Percentiles rank a stretch among this genome's conserved stretches.
Evolutionary conservation across 257 asterid species (phyloP).

Genomic region (Nicotiana knightiana): DNA sequence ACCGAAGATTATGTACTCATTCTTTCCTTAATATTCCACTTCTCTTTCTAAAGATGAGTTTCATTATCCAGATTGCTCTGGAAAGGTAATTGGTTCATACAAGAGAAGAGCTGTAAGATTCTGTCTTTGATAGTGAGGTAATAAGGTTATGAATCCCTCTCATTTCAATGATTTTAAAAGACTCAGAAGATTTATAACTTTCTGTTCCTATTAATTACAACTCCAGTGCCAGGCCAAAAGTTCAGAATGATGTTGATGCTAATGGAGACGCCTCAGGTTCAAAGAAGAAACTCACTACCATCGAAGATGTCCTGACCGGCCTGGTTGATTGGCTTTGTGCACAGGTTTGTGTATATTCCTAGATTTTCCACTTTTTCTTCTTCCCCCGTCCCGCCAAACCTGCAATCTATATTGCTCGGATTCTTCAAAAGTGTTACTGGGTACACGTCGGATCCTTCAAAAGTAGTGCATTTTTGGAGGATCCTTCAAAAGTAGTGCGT

Average conservation of each 20-base stretch:
- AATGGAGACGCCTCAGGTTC: slow-evolving; percentile 53
- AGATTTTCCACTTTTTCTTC: background rate
- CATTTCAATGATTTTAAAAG: background rate
- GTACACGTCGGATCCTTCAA: too few relatives aligned
- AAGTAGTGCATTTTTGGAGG: too few relatives aligned
- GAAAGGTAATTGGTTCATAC: slow-evolving; percentile 92
- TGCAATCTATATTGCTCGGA: too few relatives aligned
- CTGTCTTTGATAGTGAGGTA: slow-evolving; percentile 80
- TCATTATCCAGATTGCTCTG: slow-evolving; percentile 62
- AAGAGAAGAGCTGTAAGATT: slow-evolving; percentile 94
- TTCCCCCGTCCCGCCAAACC: background rate
- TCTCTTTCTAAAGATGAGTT: slow-evolving; percentile 5
- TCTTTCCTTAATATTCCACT: background rate
- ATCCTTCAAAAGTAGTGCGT: too few relatives aligned
- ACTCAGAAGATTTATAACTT: background rate
- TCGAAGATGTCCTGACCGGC: slow-evolving; percentile 73
- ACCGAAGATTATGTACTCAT: background rate
- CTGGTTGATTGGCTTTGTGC: slow-evolving; percentile 90
- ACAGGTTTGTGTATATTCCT: slow-evolving; percentile 50
- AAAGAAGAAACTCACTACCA: slow-evolving; percentile 49
- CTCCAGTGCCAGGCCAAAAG: slow-evolving; percentile 73
- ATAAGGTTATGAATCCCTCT: slow-evolving; percentile 5
- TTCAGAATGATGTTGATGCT: slow-evolving; percentile 32
- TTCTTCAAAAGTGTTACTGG: too few relatives aligned
- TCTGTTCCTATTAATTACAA: slow-evolving; percentile 3